phyloP scores from a whole-genome alignment of 495 filamentous ascomycete species.

The Aspergillus homomorphus region DNA sequence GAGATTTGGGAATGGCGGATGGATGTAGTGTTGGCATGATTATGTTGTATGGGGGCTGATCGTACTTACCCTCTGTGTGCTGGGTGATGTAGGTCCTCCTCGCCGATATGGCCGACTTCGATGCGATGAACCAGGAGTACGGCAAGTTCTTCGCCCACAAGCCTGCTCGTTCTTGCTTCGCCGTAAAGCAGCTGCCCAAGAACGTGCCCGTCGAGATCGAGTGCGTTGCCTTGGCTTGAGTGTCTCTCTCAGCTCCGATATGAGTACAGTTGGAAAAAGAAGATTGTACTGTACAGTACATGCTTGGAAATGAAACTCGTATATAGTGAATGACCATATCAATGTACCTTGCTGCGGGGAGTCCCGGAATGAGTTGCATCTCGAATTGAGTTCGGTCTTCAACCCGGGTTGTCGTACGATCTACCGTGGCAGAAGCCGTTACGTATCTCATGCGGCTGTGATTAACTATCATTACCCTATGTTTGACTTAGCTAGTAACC shows the following conservation, averaged over 20 bases:
- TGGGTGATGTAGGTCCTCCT: slow-evolving; percentile 60
- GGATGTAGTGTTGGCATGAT: too few species aligned
- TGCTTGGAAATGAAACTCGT: neutral
- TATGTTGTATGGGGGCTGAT: neutral
- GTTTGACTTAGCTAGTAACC: neutral
- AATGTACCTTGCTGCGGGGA: too few species aligned
- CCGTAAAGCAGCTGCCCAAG: slow-evolving; percentile 86
- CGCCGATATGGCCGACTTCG: slow-evolving; percentile 81
- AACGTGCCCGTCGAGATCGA: slow-evolving; percentile 91
- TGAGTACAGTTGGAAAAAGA: neutral
- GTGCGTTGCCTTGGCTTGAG: slow-evolving; percentile 63
- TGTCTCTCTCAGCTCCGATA: neutral
- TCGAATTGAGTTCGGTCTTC: neutral
- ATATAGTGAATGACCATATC: neutral
- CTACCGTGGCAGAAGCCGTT: neutral
- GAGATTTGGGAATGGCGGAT: neutral
- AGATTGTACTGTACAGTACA: neutral
- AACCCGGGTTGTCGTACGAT: neutral
- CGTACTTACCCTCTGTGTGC: neutral
- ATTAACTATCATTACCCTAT: slow-evolving; percentile 7
- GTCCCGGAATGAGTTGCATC: neutral
- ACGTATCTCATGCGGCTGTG: neutral
- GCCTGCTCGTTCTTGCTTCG: slow-evolving; percentile 90
- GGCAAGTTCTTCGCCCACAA: slow-evolving; percentile 84
- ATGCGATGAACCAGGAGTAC: slow-evolving; percentile 83